Base-by-base conservation (phyloP, 257 asterid genomes). In the Solanum pennellii region DNA sequence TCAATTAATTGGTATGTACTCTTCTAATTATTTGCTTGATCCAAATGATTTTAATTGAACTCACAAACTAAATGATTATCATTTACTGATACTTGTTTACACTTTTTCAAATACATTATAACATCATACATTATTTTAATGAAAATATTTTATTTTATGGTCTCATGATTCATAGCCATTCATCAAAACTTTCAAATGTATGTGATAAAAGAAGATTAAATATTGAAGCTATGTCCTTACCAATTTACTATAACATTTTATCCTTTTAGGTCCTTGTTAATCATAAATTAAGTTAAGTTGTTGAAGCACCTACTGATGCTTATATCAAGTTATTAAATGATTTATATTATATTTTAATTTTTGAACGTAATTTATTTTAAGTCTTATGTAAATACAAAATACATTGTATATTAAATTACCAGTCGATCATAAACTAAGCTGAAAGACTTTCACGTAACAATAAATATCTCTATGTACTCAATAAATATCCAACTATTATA, bases 401-500 rank as follows among this genome's bases (percentile, higher is more conserved):
- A 1, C 0, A 29, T 68, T 6, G 0, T 68, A 1, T 1, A 68
- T 3, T 1, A 0, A 12, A 1, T 11, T 27, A 1, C 1, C 9
- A 5, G 1, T 21, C 31, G 12, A 74, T 39, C 56, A 75, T 42
- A 12, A 12, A 2, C 21, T 75, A 39, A 75, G 2, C 8, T 75
- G 13, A 23, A 75, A 21, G 80, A 3, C n/a, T 20, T 75, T 75
- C 12, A n/a, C 60, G 1, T n/a, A n/a, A 39, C 13, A 41, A 1
- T 41, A 65, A 12, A 39, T 41, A 39, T 76, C 18, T 25, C 35
- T n/a, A 41, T n/a, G 21, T 41, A 1, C 5, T 11, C 60, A 76
- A 76, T 76, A 41, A 76, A n/a, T 76, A 76, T 76, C 83, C 49
- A 76, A n/a, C 56, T 5, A 75, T 41, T 76, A 76, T 76, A 76